Base-by-base conservation (phyloP, 768 basidiomycete species). In the Phaffia tasmanica region DNA sequence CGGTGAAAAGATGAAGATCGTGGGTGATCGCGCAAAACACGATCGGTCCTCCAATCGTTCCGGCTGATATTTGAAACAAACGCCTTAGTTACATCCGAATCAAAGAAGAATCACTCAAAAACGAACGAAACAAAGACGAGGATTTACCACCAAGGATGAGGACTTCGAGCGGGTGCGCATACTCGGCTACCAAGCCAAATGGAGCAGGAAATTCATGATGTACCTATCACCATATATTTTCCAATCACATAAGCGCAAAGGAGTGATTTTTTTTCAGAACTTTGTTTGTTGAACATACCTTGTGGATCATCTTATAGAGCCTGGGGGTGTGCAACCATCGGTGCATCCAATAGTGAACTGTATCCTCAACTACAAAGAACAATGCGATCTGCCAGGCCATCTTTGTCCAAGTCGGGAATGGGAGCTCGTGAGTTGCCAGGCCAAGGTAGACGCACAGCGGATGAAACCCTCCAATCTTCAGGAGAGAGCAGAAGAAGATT, bases 131-230 rank as follows among this genome's bases (percentile, higher is more conserved):
- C 5, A 3, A 6, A 48, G n/a, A 48, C 21, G 62, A 11, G 7
- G 25, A 46, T 30, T 30, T 9, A 64, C 63, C 61, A 25, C 64
- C 64, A 48, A 65, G 64, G 48, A 65, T 58, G 14, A 65, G 25
- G 49, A 65, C 65, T 35, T 67, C 65, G 19, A 54, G 42, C 18
- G 65, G 65, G 29, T 67, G 65, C 23, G 65, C 65, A 53, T 67
- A 67, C 59, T 67, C 65, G 30, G 65, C 65, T 23, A 56, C 57
- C 50, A 67, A 54, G 9, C 59, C 65, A 27, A 67, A 67, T 48
- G 65, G 65, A n/a, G 65, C 65, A 9, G 65, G 65, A 48, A 61
- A 67, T 53, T 67, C 65, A 53, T 67, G 65, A 32, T 67, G 65
- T 35, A 67, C 35, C 35, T 42, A 42, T 11, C 6, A 5, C 11